Base-by-base conservation (phyloP, 768 basidiomycete species). In the Amanita fuliginea region DNA sequence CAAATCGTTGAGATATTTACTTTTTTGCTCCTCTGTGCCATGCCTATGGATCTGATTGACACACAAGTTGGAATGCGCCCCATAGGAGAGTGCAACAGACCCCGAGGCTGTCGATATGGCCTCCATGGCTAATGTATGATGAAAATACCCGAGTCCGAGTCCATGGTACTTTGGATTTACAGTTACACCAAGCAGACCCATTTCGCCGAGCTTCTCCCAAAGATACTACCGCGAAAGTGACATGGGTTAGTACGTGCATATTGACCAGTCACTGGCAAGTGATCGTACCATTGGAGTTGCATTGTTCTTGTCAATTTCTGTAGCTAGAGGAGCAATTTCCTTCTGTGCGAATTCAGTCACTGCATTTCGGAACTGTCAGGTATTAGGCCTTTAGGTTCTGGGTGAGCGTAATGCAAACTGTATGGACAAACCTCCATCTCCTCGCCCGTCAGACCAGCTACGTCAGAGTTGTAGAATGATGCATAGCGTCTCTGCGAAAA, bases 91-190 rank as follows among this genome's bases (percentile, higher is more conserved):
- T 2, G 86, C 94, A 22, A 97, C 86, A 3, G 90, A 92, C 30
- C 90, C 94, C 5, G 93, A 95, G 14, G 89, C 87, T 21, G 80
- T 71, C 32, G 93, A 95, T 48, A 97, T 69, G 54, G 89, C 89
- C 68, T 97, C 94, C 93, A 96, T 96, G 6, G 88, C 93, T 42
- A 97, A 73, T 3, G 84, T 86, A 64, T 93, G 92, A 45, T 90
- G 76, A 44, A 93, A 72, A 64, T 93, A 94, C 2, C 92, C 91
- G 53, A 88, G 72, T 2, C 73, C 80, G 37, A 95, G 71, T 2
- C 93, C 93, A n/a, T 83, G 81, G 55, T 89, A 88, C 57, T 86
- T 72, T 34, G 83, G 75, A 9, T 81, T 75, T 14, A 86, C 89
- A 4, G 93, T 97, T 21, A 87, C 71, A 50, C 93, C 93, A 14